These are phyloP conservation scores for Leptomonas seymouri DNA, from an alignment of 208 protist genomes.

Conservation along the genomic window DNA sequence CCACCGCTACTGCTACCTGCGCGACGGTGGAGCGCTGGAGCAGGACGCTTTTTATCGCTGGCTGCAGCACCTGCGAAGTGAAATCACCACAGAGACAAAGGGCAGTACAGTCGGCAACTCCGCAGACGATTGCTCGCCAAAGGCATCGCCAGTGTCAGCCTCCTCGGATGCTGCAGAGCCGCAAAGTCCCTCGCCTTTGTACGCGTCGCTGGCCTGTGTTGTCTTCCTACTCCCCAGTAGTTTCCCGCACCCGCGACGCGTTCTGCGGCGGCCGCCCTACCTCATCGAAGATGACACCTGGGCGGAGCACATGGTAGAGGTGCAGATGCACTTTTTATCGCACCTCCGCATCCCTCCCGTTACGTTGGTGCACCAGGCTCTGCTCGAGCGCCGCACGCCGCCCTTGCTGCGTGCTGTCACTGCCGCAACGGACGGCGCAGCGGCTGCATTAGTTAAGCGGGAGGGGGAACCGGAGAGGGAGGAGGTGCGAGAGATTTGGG, in stretches of 20 bases:
- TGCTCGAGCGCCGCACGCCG: constrained; percentile 43
- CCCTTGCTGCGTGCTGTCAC: not conserved
- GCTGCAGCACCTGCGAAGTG: constrained; percentile 24
- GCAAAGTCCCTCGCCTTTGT: constrained; percentile 63
- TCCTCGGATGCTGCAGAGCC: not conserved
- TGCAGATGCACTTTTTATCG: constrained; percentile 67
- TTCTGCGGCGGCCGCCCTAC: constrained; percentile 63
- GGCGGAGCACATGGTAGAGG: constrained; percentile 83
- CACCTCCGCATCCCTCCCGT: constrained; percentile 58
- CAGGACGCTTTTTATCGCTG: constrained; percentile 78
- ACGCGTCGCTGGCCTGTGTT: constrained; percentile 67
- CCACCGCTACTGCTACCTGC: constrained; percentile 77
- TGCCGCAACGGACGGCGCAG: not conserved
- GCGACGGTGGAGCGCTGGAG: constrained; percentile 54
- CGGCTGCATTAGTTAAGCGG: not conserved
- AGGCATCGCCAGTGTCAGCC: too few species aligned
- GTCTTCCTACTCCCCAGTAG: constrained; percentile 75
- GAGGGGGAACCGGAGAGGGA: not conserved
- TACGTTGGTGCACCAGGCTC: constrained; percentile 55
- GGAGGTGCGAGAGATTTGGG: constrained; percentile 25
- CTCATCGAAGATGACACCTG: constrained; percentile 84
- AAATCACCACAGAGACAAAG: not conserved
- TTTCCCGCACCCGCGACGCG: constrained; percentile 68
- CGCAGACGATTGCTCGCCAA: too few species aligned
- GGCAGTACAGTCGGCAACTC: not conserved